Percentiles rank a stretch among this genome's conserved stretches.
Conservation (phyloP, 2,329 filamentous ascomycete genomes). For the Fusarium citri region DNA sequence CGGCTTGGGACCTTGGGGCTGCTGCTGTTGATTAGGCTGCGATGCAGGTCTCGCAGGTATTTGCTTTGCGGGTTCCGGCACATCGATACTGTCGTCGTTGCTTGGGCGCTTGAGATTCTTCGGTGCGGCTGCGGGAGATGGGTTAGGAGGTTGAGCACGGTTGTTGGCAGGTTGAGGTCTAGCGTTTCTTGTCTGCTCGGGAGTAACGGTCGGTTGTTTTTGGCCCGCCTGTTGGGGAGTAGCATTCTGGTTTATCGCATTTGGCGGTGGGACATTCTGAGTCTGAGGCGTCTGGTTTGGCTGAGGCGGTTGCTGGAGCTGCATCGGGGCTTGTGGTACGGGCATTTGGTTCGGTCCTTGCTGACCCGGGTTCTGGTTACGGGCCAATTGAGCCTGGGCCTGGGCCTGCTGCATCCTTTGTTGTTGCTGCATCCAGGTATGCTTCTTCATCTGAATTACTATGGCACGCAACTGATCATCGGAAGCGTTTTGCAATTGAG, state of each 20-base stretch:
- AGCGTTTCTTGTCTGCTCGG: constrained; percentile 43
- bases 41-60: constrained; percentile 38
- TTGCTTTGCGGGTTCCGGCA: constrained; percentile 37
- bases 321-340: constrained; percentile 62
- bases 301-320: constrained; percentile 65
- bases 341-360: constrained; percentile 55
- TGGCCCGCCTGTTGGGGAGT: constrained; percentile 47
- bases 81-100: constrained; percentile 58
- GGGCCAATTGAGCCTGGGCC: constrained; percentile 51
- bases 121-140: constrained; percentile 53
- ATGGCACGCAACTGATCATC: constrained; percentile 52
- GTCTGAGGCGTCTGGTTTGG: constrained; percentile 53
- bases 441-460: constrained; percentile 51
- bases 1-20: constrained; percentile 34
- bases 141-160: constrained; percentile 52
- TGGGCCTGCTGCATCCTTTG: constrained; percentile 51
- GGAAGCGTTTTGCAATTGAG: constrained; percentile 44
- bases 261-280: constrained; percentile 52
- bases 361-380: constrained; percentile 47
- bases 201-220: constrained; percentile 47
- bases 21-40: constrained; percentile 42
- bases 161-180: constrained; percentile 48
- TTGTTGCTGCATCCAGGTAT: constrained; percentile 50
- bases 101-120: constrained; percentile 65
- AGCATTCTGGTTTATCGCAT: constrained; percentile 59